These are phyloP conservation scores for Amorphotheca resinae DNA, from an alignment of 495 filamentous ascomycete species.

Conservation along the genomic window DNA sequence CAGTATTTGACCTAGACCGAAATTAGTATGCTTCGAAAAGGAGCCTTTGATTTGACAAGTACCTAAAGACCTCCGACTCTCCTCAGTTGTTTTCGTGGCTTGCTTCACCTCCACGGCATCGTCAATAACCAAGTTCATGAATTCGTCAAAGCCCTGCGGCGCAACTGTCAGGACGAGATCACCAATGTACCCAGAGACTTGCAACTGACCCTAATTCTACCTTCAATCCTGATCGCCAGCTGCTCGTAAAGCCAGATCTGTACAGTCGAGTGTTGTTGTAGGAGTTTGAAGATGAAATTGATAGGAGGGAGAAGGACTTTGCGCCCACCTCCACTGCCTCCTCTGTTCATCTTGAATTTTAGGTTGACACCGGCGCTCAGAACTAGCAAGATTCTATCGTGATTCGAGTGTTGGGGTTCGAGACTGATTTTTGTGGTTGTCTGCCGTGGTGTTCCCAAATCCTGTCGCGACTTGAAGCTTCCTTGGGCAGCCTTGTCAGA, in stretches of 20 bases:
- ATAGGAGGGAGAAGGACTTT: conserved; percentile 92
- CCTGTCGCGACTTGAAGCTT: background rate
- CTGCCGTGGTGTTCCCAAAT: background rate
- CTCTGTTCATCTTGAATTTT: conserved; percentile 52
- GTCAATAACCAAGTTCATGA: conserved; percentile 97
- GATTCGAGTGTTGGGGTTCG: background rate
- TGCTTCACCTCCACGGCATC: conserved; percentile 88
- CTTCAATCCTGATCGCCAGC: conserved; percentile 82
- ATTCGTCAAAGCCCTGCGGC: conserved; percentile 84
- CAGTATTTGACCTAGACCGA: conserved; percentile 70
- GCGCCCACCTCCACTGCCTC: conserved; percentile 65
- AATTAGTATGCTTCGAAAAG: conserved; percentile 18
- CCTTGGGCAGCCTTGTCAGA: background rate
- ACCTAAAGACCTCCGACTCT: conserved; percentile 73
- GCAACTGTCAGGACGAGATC: conserved; percentile 7
- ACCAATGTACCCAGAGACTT: background rate
- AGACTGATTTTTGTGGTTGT: background rate
- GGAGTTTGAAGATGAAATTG: conserved; percentile 96
- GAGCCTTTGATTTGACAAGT: conserved; percentile 34
- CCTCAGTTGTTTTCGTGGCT: conserved; percentile 67
- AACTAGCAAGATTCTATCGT: background rate
- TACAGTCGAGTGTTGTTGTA: conserved; percentile 77
- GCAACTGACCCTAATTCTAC: conserved; percentile 73
- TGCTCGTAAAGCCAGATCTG: conserved; percentile 97
- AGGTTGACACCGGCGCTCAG: background rate